Conservation (phyloP, 208 protist genomes). For the Trichomonas tenax region DNA sequence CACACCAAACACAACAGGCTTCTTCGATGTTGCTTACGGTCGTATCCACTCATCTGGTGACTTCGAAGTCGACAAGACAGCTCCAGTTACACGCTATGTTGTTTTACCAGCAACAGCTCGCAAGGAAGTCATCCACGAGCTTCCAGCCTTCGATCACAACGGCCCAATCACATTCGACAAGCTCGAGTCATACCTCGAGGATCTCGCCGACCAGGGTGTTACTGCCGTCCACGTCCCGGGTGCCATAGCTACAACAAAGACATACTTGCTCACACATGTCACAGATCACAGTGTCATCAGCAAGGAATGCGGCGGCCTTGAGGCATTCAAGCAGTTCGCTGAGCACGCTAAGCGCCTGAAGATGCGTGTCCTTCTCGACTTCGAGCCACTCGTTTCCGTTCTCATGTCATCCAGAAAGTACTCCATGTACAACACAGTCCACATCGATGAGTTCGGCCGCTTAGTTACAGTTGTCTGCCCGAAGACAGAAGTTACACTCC, state of each 20-base stretch:
- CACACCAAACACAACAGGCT: background rate
- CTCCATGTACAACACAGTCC: background rate
- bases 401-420: background rate
- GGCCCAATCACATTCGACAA: background rate
- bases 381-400: background rate
- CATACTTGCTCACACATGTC: background rate
- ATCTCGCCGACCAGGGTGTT: background rate
- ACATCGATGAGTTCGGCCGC: background rate
- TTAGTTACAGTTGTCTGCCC: background rate
- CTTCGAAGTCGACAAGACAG: background rate
- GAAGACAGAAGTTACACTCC: background rate
- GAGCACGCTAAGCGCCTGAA: background rate
- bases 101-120: background rate
- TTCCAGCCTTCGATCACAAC: background rate
- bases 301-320: background rate
- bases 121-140: slow-evolving; percentile 1
- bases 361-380: background rate
- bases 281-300: background rate
- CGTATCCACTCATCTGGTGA: background rate
- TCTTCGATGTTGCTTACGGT: background rate
- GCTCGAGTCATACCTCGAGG: background rate
- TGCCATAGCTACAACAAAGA: background rate
- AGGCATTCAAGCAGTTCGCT: background rate
- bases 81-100: background rate
- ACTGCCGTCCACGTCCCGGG: background rate